Evolutionary conservation across 352 stramenopile species (phyloP).

Genomic region (Globisporangium echinulatum): DNA sequence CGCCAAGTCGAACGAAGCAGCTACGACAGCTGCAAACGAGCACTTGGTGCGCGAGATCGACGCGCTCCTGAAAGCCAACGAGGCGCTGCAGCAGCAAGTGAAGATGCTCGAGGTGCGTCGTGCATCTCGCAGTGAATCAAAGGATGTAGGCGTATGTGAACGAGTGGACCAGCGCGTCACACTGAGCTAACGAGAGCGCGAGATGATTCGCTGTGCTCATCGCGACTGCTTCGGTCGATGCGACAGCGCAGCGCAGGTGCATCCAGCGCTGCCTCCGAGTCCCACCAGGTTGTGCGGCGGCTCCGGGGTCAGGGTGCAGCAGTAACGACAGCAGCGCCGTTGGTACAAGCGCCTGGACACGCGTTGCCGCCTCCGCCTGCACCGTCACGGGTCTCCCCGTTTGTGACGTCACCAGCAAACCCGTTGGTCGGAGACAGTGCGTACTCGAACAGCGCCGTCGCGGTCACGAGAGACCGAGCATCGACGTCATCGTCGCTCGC

Average conservation of each 20-base stretch:
- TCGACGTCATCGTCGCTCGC: constrained; percentile 4
- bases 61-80: constrained; percentile 24
- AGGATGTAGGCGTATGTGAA: too few species aligned
- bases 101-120: constrained; percentile 21
- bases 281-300: too few species aligned
- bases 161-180: too few species aligned
- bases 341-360: neutral
- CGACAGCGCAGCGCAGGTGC: neutral
- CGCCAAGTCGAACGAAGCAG: constrained; percentile 23
- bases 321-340: neutral
- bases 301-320: neutral
- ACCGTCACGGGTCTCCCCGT: constrained; percentile 1
- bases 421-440: neutral
- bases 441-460: neutral
- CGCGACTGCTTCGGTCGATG: neutral
- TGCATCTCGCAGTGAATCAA: neutral
- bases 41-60: constrained; percentile 30
- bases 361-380: constrained; percentile 2
- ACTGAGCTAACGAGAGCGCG: too few species aligned
- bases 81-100: constrained; percentile 20
- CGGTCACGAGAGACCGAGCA: neutral
- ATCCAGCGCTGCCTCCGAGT: too few species aligned
- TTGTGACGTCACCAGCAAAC: neutral
- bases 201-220: too few species aligned
- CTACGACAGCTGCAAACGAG: constrained; percentile 22